These are phyloP conservation scores for Penicillium cosmopolitanum DNA, from an alignment of 495 filamentous ascomycete genomes.

Conservation along the genomic window DNA sequence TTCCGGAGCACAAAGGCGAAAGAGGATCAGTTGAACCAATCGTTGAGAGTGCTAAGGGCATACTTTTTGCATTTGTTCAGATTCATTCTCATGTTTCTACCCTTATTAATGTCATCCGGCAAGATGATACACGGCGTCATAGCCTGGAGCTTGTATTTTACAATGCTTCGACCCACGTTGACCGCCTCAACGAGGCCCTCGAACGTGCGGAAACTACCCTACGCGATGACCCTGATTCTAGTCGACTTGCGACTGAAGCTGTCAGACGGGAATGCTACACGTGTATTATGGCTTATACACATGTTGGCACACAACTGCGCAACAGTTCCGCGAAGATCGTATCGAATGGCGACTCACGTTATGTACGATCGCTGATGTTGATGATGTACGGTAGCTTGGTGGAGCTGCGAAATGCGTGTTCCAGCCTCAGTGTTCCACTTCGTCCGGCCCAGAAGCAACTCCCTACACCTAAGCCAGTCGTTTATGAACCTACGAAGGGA, in stretches of 20 bases:
- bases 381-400: conserved; percentile 79
- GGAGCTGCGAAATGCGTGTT: conserved; percentile 66
- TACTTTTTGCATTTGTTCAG: conserved; percentile 83
- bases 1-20: conserved; percentile 79
- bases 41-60: conserved; percentile 80
- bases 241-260: conserved; percentile 51
- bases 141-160: conserved; percentile 79
- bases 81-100: conserved; percentile 76
- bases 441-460: conserved; percentile 22
- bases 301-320: conserved; percentile 71
- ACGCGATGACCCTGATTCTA: conserved; percentile 43
- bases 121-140: conserved; percentile 67
- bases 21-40: conserved; percentile 62
- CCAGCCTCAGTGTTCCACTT: conserved; percentile 42
- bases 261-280: conserved; percentile 70
- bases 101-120: conserved; percentile 70
- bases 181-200: conserved; percentile 73
- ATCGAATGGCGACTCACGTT: conserved; percentile 73
- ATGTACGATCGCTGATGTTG: conserved; percentile 79
- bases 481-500: conserved; percentile 32
- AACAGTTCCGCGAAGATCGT: conserved; percentile 72
- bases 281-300: conserved; percentile 75
- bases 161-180: conserved; percentile 73
- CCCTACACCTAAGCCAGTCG: conserved; percentile 30
- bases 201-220: conserved; percentile 60